Conservation (phyloP, 2,329 filamentous ascomycete genomes). For the Pezizomycotina sp. region DNA sequence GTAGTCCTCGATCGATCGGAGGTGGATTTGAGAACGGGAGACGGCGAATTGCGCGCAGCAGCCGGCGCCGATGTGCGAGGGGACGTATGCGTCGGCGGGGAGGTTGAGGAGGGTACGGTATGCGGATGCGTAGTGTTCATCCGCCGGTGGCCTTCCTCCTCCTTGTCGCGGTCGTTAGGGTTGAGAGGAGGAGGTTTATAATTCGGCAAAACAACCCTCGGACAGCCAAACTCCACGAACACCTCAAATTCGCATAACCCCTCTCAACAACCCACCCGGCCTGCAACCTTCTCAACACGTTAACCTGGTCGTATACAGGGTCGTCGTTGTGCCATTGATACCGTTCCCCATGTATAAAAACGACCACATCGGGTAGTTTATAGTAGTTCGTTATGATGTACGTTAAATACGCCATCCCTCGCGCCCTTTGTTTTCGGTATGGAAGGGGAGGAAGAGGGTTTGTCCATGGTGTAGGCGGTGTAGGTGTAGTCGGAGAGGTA, state of each 20-base stretch:
- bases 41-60: conserved; percentile 54
- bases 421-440: conserved; percentile 38
- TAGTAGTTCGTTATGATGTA: conserved; percentile 49
- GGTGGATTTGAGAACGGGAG: conserved; percentile 36
- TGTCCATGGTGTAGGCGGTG: conserved; percentile 20
- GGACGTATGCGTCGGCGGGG: conserved; percentile 13
- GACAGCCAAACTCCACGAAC: conserved; percentile 41
- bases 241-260: conserved; percentile 46
- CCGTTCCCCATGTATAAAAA: conserved; percentile 15
- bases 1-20: conserved; percentile 39
- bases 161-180: conserved; percentile 30
- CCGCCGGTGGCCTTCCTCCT: conserved; percentile 21
- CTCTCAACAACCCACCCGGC: conserved; percentile 32
- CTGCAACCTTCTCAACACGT: conserved; percentile 8
- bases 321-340: conserved; percentile 20
- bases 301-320: conserved; percentile 33
- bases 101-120: conserved; percentile 6
- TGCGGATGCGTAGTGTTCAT: conserved; percentile 14
- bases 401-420: conserved; percentile 46
- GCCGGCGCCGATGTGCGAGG: conserved; percentile 35
- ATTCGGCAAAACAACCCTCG: conserved; percentile 39
- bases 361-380: conserved; percentile 26
- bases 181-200: conserved; percentile 31
- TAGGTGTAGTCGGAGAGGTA: conserved; percentile 28
- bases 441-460: conserved; percentile 10